Base-by-base conservation (phyloP, 23 red algal genomes). In the Cyanidium caldarium region DNA sequence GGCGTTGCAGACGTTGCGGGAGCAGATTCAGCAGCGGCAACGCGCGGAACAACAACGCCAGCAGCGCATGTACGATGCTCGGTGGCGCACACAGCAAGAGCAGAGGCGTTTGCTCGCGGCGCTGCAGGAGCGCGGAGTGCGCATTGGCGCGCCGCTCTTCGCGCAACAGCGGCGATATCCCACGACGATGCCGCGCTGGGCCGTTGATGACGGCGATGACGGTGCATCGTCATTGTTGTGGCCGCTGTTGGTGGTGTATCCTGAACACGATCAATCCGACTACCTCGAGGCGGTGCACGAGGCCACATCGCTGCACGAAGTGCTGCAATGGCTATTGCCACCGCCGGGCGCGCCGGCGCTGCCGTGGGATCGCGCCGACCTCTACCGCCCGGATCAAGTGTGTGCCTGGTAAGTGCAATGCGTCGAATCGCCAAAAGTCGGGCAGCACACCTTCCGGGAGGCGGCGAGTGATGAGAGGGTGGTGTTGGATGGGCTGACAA, bases 171-270 rank as follows among this genome's bases (percentile, higher is more conserved):
- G n/a, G n/a, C n/a, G n/a, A n/a, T n/a, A n/a, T n/a, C n/a, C n/a
- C n/a, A n/a, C n/a, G n/a, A n/a, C n/a, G n/a, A n/a, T n/a, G n/a
- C n/a, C n/a, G n/a, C n/a, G n/a, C n/a, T n/a, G n/a, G n/a, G n/a
- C n/a, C n/a, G n/a, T n/a, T n/a, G n/a, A n/a, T n/a, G n/a, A n/a
- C n/a, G n/a, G n/a, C n/a, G n/a, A n/a, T n/a, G n/a, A n/a, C n/a
- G n/a, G n/a, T n/a, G n/a, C n/a, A n/a, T n/a, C n/a, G n/a, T n/a
- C n/a, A 25, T 28, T 61, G 10, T 10, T 5, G 7, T 61, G 51
- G 51, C 51, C 51, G 51, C 21, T 61, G n/a, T 28, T 61, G 51
- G 51, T 61, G 10, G 51, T 61, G 23, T 61, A 61, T 25, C 51
- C 51, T 16, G 7, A 28, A 28, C n/a, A 10, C 31, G n/a, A 61